Conservation (phyloP, 148 eudicot genomes). For the Cornus controversa region DNA sequence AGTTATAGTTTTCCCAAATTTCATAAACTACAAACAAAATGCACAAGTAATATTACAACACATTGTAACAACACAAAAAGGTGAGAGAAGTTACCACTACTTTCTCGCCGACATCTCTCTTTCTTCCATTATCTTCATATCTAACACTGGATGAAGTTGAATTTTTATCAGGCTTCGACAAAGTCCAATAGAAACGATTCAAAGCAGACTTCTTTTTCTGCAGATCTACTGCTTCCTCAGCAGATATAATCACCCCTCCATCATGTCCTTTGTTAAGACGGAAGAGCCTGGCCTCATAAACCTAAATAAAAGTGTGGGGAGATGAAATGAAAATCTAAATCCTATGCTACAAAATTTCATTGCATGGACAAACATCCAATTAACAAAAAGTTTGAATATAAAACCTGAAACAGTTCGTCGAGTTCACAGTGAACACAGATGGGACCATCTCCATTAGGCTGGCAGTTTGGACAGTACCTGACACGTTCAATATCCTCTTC, state of each 20-base stretch:
- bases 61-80: constrained; percentile 8
- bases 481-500: constrained; percentile 77
- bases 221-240: constrained; percentile 73
- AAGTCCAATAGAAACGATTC: constrained; percentile 58
- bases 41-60: neutral
- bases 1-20: neutral
- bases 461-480: constrained; percentile 80
- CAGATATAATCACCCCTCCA: constrained; percentile 64
- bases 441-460: constrained; percentile 61
- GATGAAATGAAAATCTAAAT: neutral
- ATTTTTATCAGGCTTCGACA: constrained; percentile 47
- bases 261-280: constrained; percentile 59
- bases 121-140: constrained; percentile 45
- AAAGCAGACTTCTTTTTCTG: constrained; percentile 58
- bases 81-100: constrained; percentile 40
- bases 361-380: constrained; percentile 2
- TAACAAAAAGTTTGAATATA: constrained; percentile 4
- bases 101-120: constrained; percentile 72
- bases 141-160: constrained; percentile 34
- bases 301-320: constrained; percentile 34
- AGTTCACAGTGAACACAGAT: constrained; percentile 85
- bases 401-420: constrained; percentile 83
- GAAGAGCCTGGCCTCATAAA: constrained; percentile 93
- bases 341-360: neutral
- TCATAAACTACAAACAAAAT: neutral